Conservation (phyloP, 805 yeast genomes). For the Metschnikowia dekortorum region DNA sequence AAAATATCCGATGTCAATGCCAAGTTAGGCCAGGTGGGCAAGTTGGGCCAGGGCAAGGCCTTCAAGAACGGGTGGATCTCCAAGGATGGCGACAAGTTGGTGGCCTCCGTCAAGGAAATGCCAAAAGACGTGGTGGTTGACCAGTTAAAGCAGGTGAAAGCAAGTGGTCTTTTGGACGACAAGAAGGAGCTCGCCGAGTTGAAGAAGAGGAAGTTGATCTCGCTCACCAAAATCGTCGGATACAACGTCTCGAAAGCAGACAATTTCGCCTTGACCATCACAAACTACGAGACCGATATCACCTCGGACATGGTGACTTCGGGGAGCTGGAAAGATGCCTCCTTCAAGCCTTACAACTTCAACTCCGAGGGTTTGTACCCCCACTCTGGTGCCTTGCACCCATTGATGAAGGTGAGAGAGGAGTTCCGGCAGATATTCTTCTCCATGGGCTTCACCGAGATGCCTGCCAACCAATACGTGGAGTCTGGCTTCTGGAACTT, state of each 20-base stretch:
- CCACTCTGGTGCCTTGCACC: slow-evolving; percentile 90
- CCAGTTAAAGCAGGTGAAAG: slow-evolving; percentile 54
- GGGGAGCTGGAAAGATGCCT: slow-evolving; percentile 76
- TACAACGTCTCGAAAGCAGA: slow-evolving; percentile 75
- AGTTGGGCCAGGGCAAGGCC: slow-evolving; percentile 94
- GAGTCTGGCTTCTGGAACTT: slow-evolving; percentile 99
- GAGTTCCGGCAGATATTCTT: slow-evolving; percentile 97
- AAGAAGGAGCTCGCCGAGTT: slow-evolving; percentile 73
- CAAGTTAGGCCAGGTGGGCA: slow-evolving; percentile 78
- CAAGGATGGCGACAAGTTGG: slow-evolving; percentile 78
- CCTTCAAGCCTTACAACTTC: slow-evolving; percentile 95
- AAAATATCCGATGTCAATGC: slow-evolving; percentile 71
- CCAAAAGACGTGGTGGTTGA: slow-evolving; percentile 67
- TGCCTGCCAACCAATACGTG: slow-evolving; percentile 98
- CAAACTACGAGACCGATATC: slow-evolving; percentile 84
- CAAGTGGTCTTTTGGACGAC: slow-evolving; percentile 53
- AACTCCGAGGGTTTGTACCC: slow-evolving; percentile 90
- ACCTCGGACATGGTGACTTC: slow-evolving; percentile 87
- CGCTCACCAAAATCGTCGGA: slow-evolving; percentile 66
- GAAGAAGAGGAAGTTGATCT: slow-evolving; percentile 87
- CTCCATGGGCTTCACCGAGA: slow-evolving; percentile 96
- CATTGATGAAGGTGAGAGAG: slow-evolving; percentile 92
- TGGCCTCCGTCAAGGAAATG: slow-evolving; percentile 51
- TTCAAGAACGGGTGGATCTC: slow-evolving; percentile 96
- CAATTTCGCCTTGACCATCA: slow-evolving; percentile 77